Base-by-base conservation (phyloP, 148 eudicot species). In the Pouteria glomerata region DNA sequence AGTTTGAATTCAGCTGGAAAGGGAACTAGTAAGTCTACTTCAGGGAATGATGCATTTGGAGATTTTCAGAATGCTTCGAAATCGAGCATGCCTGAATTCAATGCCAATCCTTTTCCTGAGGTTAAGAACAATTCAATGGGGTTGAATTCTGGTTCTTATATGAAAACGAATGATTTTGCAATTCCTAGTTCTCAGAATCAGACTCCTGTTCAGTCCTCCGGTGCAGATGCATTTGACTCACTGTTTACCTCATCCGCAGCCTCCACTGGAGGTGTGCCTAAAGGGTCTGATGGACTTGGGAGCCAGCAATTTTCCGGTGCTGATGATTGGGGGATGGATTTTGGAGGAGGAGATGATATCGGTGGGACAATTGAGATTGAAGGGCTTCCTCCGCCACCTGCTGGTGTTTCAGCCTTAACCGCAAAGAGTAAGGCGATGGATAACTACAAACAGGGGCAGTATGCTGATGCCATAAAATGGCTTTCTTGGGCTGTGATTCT, bases 391-490 rank as follows among this genome's bases (percentile, higher is more conserved):
- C 92, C 97, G 0, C 95, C 98, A 66, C 98, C 97, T 55, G 73
- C 90, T 60, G 98, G 98, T 35, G 88, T 91, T 69, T 80, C 89
- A n/a, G 87, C 91, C 57, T 69, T 87, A 1, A 11, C 78, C n/a
- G 98, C 98, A 1, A 91, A 89, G 82, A 82, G 41, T 45, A 94
- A 94, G 81, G 98, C 97, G 31, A 72, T 89, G 83, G 98, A 94
- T 70, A 86, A 86, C 73, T 83, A 94, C 75, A 94, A 91, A 74
- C 88, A 87, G 67, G 98, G 98, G 42, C 98, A 91, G 55, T 94
- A 77, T 82, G 87, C 95, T 18, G 97, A 94, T 89, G 98, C 98
- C 42, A 94, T 94, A 45, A 94, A 94, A 77, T 94, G 98, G 98
- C 89, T 94, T 68, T 94, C 97, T 74, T 94, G 98, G 98, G 97